phyloP scores from a whole-genome alignment of 164 flowering plant genomes.

The Piper betle region DNA sequence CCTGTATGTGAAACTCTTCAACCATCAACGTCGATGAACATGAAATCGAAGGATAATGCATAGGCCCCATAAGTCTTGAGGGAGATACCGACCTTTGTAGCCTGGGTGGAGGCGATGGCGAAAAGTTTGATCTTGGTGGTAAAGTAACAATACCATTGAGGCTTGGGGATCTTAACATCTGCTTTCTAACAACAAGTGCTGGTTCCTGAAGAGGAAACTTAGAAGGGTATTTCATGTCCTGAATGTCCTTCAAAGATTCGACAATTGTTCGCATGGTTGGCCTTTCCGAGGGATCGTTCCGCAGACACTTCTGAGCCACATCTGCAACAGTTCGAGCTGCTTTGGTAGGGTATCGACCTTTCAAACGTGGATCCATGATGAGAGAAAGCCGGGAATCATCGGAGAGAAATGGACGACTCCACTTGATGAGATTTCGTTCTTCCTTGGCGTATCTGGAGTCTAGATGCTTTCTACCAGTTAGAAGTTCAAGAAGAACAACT shows the following conservation, averaged over 20 bases:
- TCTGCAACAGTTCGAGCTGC: slow-evolving; percentile 77
- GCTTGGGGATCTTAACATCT: slow-evolving; percentile 68
- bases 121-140: slow-evolving; percentile 37
- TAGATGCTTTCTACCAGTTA: slow-evolving; percentile 77
- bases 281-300: slow-evolving; percentile 72
- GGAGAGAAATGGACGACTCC: slow-evolving; percentile 75
- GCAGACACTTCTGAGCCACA: slow-evolving; percentile 71
- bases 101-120: slow-evolving; percentile 53
- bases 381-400: slow-evolving; percentile 70
- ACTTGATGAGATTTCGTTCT: slow-evolving; percentile 79
- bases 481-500: slow-evolving; percentile 73
- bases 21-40: slow-evolving; percentile 47
- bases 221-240: slow-evolving; percentile 61
- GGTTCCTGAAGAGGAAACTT: slow-evolving; percentile 88
- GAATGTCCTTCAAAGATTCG: slow-evolving; percentile 59
- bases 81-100: slow-evolving; percentile 33
- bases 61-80: slow-evolving; percentile 19
- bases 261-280: slow-evolving; percentile 85
- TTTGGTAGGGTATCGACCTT: slow-evolving; percentile 68
- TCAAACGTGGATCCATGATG: slow-evolving; percentile 87
- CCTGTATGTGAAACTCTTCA: slow-evolving; percentile 45
- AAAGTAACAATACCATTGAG: slow-evolving; percentile 45
- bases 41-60: slow-evolving; percentile 36
- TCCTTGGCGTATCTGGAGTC: slow-evolving; percentile 65
- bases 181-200: slow-evolving; percentile 32